Evolutionary conservation across 208 protist genomes (phyloP).

Genomic region (Polymyxa betae): DNA sequence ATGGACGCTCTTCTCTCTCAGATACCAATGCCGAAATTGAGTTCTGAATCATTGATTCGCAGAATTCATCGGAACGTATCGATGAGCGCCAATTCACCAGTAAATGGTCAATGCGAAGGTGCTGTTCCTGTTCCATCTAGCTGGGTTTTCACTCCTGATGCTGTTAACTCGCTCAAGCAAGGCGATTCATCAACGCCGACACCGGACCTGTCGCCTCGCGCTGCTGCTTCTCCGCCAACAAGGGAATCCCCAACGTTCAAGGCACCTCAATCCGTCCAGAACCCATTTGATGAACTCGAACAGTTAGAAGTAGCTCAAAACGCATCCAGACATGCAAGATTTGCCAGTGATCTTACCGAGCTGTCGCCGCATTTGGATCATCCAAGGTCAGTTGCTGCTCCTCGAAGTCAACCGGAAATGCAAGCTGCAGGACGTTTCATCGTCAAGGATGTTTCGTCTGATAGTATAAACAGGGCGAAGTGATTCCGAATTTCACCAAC

Average conservation of each 20-base stretch:
- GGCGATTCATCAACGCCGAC: too few relatives aligned
- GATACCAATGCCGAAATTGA: conserved; percentile 47
- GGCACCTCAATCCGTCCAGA: not conserved
- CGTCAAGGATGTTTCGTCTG: not conserved
- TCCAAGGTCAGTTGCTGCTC: not conserved
- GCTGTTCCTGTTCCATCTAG: not conserved
- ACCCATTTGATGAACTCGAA: conserved; percentile 38
- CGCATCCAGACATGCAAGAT: too few relatives aligned
- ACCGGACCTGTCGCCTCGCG: too few relatives aligned
- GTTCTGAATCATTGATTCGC: conserved; percentile 11
- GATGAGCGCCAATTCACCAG: not conserved
- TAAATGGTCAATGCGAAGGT: not conserved
- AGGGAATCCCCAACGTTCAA: not conserved
- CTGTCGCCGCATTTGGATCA: too few relatives aligned
- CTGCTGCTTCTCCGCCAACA: not conserved
- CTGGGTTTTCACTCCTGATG: not conserved
- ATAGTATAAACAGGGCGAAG: not conserved
- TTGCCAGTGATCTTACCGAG: not conserved
- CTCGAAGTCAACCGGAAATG: not conserved
- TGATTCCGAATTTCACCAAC: too few relatives aligned
- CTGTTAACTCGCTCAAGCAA: not conserved
- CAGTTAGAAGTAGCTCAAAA: not conserved
- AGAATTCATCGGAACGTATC: not conserved
- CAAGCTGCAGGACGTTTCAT: not conserved
- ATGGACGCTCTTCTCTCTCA: conserved; percentile 26